A percentile compares a stretch with the other conserved stretches of the same genome.
phyloP scores from a whole-genome alignment of 768 basidiomycete species.

The Chlorophyllum brunneum region DNA sequence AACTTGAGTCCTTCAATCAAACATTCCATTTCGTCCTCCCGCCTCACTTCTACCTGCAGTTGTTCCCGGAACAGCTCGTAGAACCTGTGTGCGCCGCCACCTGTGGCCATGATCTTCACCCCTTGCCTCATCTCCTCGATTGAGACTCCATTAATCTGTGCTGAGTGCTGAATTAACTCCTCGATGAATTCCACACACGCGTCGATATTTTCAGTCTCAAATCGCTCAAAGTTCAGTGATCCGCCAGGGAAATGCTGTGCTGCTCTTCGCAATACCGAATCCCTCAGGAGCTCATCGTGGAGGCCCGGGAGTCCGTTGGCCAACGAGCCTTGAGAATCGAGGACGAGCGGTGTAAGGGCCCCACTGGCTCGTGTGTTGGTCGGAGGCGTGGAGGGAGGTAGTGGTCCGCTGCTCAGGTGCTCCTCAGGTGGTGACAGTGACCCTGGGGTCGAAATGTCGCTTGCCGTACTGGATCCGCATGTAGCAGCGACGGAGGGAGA shows the following conservation, averaged over 20 bases:
- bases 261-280: conserved; percentile 64
- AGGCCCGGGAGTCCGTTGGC: conserved; percentile 33
- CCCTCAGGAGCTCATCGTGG: conserved; percentile 46
- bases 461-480: conserved; percentile 47
- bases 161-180: conserved; percentile 81
- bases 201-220: conserved; percentile 87
- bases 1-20: conserved; percentile 95
- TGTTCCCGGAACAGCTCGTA: conserved; percentile 74
- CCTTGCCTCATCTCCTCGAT: conserved; percentile 88
- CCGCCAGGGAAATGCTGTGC: conserved; percentile 91
- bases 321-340: conserved; percentile 42
- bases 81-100: conserved; percentile 95
- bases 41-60: conserved; percentile 77
- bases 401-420: conserved; percentile 20
- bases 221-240: conserved; percentile 95
- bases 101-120: conserved; percentile 97
- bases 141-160: conserved; percentile 78
- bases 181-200: conserved; percentile 85
- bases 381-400: conserved; percentile 28
- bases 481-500: conserved; percentile 70
- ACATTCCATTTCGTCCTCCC: conserved; percentile 99
- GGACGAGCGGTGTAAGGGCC: conserved; percentile 77
- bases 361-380: conserved; percentile 50
- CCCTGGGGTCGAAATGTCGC: conserved; percentile 41
- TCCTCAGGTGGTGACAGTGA: conserved; percentile 40